Base-by-base conservation (phyloP, 805 yeast species). In the Peterozyma xylosa region DNA sequence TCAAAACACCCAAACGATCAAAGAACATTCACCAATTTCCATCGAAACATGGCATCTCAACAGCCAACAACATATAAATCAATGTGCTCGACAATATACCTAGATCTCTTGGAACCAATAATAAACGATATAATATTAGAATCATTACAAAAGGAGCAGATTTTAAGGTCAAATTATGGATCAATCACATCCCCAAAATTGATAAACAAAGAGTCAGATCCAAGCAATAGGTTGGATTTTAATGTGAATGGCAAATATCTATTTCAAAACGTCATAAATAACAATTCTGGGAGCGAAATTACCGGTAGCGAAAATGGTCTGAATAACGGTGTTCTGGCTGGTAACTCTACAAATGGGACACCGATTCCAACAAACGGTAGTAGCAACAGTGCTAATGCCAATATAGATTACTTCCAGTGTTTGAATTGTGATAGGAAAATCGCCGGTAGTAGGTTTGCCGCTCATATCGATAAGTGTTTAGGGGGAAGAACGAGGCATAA, bases 381-480 rank as follows among this genome's bases (percentile, higher is more conserved):
- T 4, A 42, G 36, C 15, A 45, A 39, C 21, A 45, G 32, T 39
- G 42, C 21, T 18, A 47, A 41, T 33, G 38, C 39, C 9, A 35
- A 35, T 15, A 33, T 17, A 38, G 58, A 59, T 3, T 88, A 89
- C 60, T 86, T 88, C 53, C 75, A 69, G 45, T 91, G 99, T 63
- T 71, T 73, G 4, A 83, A 85, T 51, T 91, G 99, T 62, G 80
- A 78, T 15, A 70, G 99, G 45, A 87, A 82, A 54, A 83, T 91
- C 7, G 91, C 96, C 0, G 96, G 96, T 1, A 83, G 86, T 34
- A 68, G 99, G 46, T 90, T 87, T 70, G 97, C 98, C 2, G 89
- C 86, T 36, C 99, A 91, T 63, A 72, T 91, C 30, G 95, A 89
- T 58, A 79, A 96, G 53, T 91, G 99, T 58, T 62, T 89, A 18